Evolutionary conservation across 148 eudicot species (phyloP), one percentile per base, ranked within the genome.

Genomic region (Agrostemma githago): DNA sequence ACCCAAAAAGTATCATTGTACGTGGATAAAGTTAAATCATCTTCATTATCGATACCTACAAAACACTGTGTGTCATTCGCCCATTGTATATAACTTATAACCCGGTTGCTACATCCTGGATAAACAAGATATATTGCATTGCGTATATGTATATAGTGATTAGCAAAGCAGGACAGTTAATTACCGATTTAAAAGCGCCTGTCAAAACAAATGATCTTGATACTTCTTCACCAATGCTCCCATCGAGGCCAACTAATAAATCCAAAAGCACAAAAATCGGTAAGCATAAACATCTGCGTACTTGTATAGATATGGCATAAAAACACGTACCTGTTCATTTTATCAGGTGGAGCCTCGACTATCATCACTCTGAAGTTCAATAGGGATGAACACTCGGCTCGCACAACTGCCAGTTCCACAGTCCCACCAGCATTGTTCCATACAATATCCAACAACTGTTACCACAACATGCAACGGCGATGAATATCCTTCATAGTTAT

Each of bases 321-420:
- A 56, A 56, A 11, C 17, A 10, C 17, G 59, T 56, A 56, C 59
- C 59, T 56, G 12, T 56, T 56, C 59, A 56, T 56, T 56, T 56
- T 11, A 56, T 56, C 17, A 16, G 59, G 17, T 56, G 59, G 8
- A 56, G 59, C 59, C 17, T 56, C 59, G 4, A 56, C 59, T 10
- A 56, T 56, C 59, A 56, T 56, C 59, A 56, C 59, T 56, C 17
- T 56, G 59, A 56, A 56, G 3, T 10, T 16, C 59, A 56, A 10
- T 56, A 56, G 12, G 59, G 59, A 56, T 56, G 59, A 56, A 56
- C 59, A 56, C 59, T 56, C 59, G 59, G 59, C 59, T 11, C 59
- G 59, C 11, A 56, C 59, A 56, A 56, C 59, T 56, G 3, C 59
- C 59, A 56, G 59, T 11, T 56, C 14, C 59, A 56, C 59, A 56